Percentiles rank a stretch among this genome's conserved stretches.
These are phyloP conservation scores for Cocos nucifera DNA, from an alignment of 176 grass and related monocot species.

Conservation along the genomic window DNA sequence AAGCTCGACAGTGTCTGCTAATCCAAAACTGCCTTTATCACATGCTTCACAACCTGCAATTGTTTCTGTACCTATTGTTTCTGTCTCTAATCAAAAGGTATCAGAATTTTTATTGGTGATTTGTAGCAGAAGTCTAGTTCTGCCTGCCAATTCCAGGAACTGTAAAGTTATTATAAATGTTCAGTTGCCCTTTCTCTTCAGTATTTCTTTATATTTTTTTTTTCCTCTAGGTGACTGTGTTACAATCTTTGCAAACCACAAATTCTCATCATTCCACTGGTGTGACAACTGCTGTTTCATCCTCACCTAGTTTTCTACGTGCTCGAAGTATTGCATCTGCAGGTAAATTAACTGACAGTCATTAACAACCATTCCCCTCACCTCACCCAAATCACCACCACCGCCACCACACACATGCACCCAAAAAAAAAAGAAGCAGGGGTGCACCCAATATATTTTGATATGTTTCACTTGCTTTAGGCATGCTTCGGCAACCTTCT, in stretches of 20 bases:
- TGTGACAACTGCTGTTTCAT: constrained; percentile 38
- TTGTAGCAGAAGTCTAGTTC: background rate
- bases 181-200: constrained; percentile 5
- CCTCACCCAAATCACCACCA: too few species aligned
- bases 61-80: constrained; percentile 37
- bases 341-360: constrained; percentile 30
- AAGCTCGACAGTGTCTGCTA: constrained; percentile 25
- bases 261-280: constrained; percentile 38
- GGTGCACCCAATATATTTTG: too few species aligned
- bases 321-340: constrained; percentile 49
- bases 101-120: constrained; percentile 3
- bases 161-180: too few species aligned
- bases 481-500: constrained; percentile 67
- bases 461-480: constrained; percentile 23
- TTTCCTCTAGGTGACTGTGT: constrained; percentile 19
- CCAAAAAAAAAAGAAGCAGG: too few species aligned
- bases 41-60: constrained; percentile 30
- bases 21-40: constrained; percentile 35
- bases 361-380: too few species aligned
- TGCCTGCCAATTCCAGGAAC: too few species aligned
- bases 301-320: constrained; percentile 41
- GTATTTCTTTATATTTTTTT: background rate
- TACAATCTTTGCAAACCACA: constrained; percentile 41
- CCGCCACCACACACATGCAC: too few species aligned
- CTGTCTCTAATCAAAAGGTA: constrained; percentile 62